phyloP scores from a whole-genome alignment of 306 rosid genomes.

The Cucumis cinereus region DNA sequence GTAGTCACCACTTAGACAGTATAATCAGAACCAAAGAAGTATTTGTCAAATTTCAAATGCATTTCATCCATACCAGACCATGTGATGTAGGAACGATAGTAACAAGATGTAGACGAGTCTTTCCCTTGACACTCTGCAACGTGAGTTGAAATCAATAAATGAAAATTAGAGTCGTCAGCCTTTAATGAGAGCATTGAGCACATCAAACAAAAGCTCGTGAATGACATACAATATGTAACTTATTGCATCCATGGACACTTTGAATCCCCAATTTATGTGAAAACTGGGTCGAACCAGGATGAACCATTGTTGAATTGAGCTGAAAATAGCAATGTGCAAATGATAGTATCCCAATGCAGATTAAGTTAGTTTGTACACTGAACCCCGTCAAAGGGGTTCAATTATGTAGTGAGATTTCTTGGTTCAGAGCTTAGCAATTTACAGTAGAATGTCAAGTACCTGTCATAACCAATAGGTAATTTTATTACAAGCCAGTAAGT shows the following conservation, averaged over 20 bases:
- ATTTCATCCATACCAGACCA: conserved; percentile 48
- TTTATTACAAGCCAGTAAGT: neutral
- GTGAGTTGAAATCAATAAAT: neutral
- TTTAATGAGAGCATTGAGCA: neutral
- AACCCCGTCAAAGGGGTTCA: neutral
- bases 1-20: neutral
- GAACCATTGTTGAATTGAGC: conserved; percentile 32
- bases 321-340: neutral
- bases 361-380: neutral
- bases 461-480: neutral
- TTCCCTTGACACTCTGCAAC: conserved; percentile 34
- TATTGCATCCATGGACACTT: conserved; percentile 19
- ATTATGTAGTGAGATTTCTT: neutral
- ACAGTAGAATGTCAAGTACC: neutral
- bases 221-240: conserved; percentile 38
- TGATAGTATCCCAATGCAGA: conserved; percentile 6
- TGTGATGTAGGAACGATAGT: conserved; percentile 43
- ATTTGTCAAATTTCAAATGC: neutral
- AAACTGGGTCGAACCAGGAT: conserved; percentile 42
- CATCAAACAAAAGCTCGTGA: neutral
- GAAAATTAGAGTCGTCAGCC: neutral
- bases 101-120: conserved; percentile 40
- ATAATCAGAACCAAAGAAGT: neutral
- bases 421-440: neutral
- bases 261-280: conserved; percentile 33